Evolutionary conservation across 495 filamentous ascomycete species (phyloP).

Genomic region (Choiromyces venosus): DNA sequence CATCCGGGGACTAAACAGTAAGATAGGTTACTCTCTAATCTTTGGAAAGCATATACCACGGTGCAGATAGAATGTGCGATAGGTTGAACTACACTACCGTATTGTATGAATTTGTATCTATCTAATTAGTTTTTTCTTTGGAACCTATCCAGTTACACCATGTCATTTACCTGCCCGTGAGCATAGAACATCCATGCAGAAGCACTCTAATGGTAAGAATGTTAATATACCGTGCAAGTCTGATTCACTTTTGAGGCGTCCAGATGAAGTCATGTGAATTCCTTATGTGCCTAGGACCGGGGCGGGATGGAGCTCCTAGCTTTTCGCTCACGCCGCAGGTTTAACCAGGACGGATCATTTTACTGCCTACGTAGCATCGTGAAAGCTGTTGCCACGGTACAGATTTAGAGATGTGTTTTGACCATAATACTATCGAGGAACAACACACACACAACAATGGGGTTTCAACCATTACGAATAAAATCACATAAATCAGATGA

Average conservation of each 20-base stretch:
- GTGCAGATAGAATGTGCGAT: slow-evolving; percentile 6
- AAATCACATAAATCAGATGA: background rate
- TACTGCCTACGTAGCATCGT: background rate
- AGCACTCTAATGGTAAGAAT: background rate
- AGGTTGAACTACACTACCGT: slow-evolving; percentile 9
- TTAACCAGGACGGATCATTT: background rate
- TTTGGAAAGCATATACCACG: slow-evolving; percentile 13
- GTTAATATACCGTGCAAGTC: slow-evolving; percentile 6
- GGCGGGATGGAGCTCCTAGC: slow-evolving; percentile 18
- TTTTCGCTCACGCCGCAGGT: slow-evolving; percentile 9
- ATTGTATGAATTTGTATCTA: too few species aligned
- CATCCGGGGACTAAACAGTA: slow-evolving; percentile 10
- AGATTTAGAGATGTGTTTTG: background rate
- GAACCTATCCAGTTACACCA: slow-evolving; percentile 15
- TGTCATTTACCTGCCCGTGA: background rate
- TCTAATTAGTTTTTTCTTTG: slow-evolving; percentile 3
- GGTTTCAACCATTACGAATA: background rate
- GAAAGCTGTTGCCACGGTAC: background rate
- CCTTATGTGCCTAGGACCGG: background rate
- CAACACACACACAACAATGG: background rate
- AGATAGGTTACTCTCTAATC: slow-evolving; percentile 9
- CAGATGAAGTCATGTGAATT: background rate
- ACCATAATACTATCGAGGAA: background rate
- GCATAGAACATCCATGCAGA: slow-evolving; percentile 5
- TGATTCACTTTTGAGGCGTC: slow-evolving; percentile 7